phyloP scores from a whole-genome alignment of 31 red algal species.

The Asparagopsis taxiformis region DNA sequence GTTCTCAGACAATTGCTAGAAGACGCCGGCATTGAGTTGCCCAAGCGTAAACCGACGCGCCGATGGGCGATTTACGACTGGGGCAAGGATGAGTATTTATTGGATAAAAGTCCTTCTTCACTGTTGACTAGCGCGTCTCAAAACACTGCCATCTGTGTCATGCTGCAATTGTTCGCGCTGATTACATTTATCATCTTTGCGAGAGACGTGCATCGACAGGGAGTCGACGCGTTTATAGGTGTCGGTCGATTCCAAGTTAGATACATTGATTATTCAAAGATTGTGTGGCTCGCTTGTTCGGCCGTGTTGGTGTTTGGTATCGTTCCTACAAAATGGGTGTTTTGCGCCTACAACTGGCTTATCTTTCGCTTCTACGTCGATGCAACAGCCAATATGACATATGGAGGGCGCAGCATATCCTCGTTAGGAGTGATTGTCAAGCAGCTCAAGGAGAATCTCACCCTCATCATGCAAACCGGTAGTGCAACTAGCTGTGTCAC shows the following conservation, averaged over 20 bases:
- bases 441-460: conserved; percentile 13
- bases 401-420: conserved; percentile 24
- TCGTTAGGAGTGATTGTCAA: conserved; percentile 1
- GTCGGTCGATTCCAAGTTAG: not conserved
- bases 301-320: conserved; percentile 11
- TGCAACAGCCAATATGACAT: conserved; percentile 28
- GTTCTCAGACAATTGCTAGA: conserved; percentile 4
- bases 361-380: conserved; percentile 5
- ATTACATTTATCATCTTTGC: conserved; percentile 1
- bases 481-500: conserved; percentile 44
- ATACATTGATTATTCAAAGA: not conserved
- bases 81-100: conserved; percentile 18
- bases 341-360: conserved; percentile 16
- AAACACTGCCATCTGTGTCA: not conserved
- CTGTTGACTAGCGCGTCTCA: not conserved
- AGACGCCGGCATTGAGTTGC: conserved; percentile 10
- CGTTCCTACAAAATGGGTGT: conserved; percentile 11
- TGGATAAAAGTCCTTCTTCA: conserved; percentile 3
- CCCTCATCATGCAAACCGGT: conserved; percentile 14
- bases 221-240: not conserved
- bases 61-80: conserved; percentile 49
- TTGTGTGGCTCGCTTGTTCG: conserved; percentile 3
- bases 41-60: not conserved
- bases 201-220: not conserved
- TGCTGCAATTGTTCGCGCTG: conserved; percentile 24